A percentile compares a stretch with the other conserved stretches of the same genome.
phyloP scores from a whole-genome alignment of 768 basidiomycete genomes.

The Coprinopsis sp. region DNA sequence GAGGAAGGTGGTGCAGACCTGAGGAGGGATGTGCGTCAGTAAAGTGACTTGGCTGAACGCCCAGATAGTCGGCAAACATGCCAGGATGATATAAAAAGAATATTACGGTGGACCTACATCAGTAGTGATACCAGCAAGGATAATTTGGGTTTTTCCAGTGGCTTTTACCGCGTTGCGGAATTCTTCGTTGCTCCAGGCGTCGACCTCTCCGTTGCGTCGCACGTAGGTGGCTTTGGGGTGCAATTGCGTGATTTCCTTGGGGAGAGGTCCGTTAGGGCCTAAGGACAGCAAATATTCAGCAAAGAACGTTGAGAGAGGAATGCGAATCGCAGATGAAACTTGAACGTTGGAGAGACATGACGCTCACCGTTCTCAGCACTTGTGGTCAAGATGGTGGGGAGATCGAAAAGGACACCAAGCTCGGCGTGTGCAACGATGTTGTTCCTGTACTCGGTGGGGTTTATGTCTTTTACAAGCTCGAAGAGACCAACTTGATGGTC shows the following conservation, averaged over 20 bases:
- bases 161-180: constrained; percentile 44
- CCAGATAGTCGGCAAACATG: too few relatives aligned
- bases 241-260: constrained; percentile 40
- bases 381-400: constrained; percentile 43
- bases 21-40: not conserved
- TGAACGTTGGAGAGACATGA: not conserved
- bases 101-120: too few relatives aligned
- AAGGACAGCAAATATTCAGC: not conserved
- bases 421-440: constrained; percentile 46
- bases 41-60: too few relatives aligned
- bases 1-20: constrained; percentile 47
- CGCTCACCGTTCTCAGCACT: constrained; percentile 37
- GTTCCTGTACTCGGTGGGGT: constrained; percentile 35
- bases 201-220: constrained; percentile 44
- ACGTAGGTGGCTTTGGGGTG: constrained; percentile 41
- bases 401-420: constrained; percentile 39
- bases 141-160: constrained; percentile 46
- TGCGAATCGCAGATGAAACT: too few relatives aligned
- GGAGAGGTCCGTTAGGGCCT: constrained; percentile 48
- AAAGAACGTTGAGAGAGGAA: too few relatives aligned
- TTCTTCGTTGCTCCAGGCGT: constrained; percentile 49
- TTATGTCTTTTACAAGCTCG: constrained; percentile 39
- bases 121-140: constrained; percentile 45
- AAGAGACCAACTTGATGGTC: constrained; percentile 48
- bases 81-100: too few relatives aligned